Evolutionary conservation across 1,139 yeast species (phyloP).

Genomic region (Oligophagozyma castellii): DNA sequence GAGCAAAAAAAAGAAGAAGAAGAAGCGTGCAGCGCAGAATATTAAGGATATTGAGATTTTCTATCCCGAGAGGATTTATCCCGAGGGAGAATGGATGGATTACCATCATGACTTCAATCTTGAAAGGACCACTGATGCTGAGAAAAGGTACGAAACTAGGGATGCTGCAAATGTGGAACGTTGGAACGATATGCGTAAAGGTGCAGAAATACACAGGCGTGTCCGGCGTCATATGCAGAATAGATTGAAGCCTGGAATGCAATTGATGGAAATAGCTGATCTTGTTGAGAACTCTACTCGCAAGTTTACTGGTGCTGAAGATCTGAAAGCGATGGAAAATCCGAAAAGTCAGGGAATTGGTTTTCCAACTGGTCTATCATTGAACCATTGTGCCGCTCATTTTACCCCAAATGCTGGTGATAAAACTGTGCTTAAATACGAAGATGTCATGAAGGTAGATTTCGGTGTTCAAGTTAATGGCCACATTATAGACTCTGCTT

Average conservation of each 20-base stretch:
- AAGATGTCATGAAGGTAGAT: slow-evolving; percentile 94
- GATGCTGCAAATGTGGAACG: slow-evolving; percentile 36
- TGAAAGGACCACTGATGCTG: slow-evolving; percentile 75
- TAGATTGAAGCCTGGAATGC: slow-evolving; percentile 79
- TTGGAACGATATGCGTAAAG: slow-evolving; percentile 89
- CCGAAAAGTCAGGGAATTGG: slow-evolving; percentile 67
- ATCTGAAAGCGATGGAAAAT: slow-evolving; percentile 24
- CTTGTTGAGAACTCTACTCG: slow-evolving; percentile 78
- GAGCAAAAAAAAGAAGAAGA: slow-evolving; percentile 32
- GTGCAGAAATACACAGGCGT: slow-evolving; percentile 89
- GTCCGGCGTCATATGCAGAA: slow-evolving; percentile 72
- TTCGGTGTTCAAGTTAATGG: slow-evolving; percentile 97
- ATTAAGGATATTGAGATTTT: slow-evolving; percentile 50
- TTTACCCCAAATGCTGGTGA: slow-evolving; percentile 97
- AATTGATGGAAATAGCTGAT: slow-evolving; percentile 81
- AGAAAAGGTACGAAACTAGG: slow-evolving; percentile 64
- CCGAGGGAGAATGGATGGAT: slow-evolving; percentile 80
- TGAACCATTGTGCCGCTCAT: slow-evolving; percentile 94
- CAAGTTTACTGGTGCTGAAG: slow-evolving; percentile 50
- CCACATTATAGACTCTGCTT: slow-evolving; percentile 89
- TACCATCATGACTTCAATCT: slow-evolving; percentile 60
- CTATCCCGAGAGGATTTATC: slow-evolving; percentile 64
- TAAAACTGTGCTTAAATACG: slow-evolving; percentile 60
- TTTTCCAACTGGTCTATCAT: slow-evolving; percentile 90
- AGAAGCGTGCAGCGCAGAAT: slow-evolving; percentile 34